Base-by-base conservation (phyloP, 345 rosid species). In the Euphorbia peplus region DNA sequence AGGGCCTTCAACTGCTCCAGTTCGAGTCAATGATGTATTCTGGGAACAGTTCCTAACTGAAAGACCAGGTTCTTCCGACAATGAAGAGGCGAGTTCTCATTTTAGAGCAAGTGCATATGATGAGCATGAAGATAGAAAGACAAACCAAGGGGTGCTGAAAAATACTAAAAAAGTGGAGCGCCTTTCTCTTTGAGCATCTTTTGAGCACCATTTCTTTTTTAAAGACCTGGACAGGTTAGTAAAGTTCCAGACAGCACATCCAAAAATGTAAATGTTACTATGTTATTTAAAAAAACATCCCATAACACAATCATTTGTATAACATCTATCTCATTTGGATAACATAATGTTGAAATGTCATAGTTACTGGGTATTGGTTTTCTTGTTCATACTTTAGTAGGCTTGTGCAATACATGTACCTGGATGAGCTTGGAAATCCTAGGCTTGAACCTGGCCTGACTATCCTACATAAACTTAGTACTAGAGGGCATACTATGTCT, bases 11-110 rank as follows among this genome's bases (percentile, higher is more conserved):
- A 82, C 87, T 71, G 83, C 85, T 66, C 86, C 83, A 4, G 87
- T 60, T 63, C 81, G 90, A 67, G 92, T 82, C 30, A 95, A 95
- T 73, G 99, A 95, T 74, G 82, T 83, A 47, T 95, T 95, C 78
- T 95, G 99, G 99, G 98, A 95, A 78, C 93, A 90, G 71, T 91
- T 90, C 75, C 78, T 95, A 30, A 91, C 99, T 1, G 99, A 95
- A 81, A 84, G 89, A 63, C 99, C 99, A 0, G 99, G 93, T n/a
- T 79, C 89, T 60, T 83, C 82, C 16, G 91, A 89, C 46, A 88
- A 85, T 30, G 97, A 91, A 56, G 96, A 91, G 83, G 95, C 98
- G 39, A 85, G 89, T 71, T 91, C 96, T 8, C 78, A 71, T 70
- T 89, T 80, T 64, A 82, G 88, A 68, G 87, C 72, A 62, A 85